Conservation (phyloP, 345 rosid species). For the Firmiana major region DNA sequence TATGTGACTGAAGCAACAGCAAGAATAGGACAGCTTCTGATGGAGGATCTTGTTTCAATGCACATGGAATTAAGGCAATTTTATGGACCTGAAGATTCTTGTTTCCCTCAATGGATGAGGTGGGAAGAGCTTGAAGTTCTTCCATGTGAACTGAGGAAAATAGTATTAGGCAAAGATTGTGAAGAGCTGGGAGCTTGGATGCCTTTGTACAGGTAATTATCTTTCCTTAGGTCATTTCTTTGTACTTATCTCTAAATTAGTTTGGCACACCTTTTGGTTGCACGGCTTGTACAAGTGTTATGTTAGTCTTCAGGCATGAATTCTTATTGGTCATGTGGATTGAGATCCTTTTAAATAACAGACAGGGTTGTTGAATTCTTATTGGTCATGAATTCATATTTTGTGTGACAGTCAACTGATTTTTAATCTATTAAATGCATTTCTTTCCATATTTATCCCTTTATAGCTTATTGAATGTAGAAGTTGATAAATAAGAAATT, state of each 20-base stretch:
- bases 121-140: constrained; percentile 59
- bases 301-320: neutral
- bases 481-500: constrained; percentile 2
- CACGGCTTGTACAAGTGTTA: neutral
- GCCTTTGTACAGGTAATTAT: constrained; percentile 72
- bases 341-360: neutral
- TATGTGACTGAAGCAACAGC: constrained; percentile 76
- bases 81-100: constrained; percentile 49
- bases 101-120: constrained; percentile 63
- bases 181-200: constrained; percentile 74
- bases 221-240: neutral
- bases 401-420: neutral
- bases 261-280: neutral
- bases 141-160: constrained; percentile 46
- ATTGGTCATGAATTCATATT: too few relatives aligned
- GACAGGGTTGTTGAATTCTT: neutral
- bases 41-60: constrained; percentile 86
- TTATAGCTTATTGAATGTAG: neutral
- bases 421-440: neutral
- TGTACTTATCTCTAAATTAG: neutral
- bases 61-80: constrained; percentile 56
- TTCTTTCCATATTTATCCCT: neutral
- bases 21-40: constrained; percentile 70
- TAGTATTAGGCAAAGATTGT: constrained; percentile 55
- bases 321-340: neutral